Conservation (phyloP, 305 asterid species). For the Fraxinus ornus region DNA sequence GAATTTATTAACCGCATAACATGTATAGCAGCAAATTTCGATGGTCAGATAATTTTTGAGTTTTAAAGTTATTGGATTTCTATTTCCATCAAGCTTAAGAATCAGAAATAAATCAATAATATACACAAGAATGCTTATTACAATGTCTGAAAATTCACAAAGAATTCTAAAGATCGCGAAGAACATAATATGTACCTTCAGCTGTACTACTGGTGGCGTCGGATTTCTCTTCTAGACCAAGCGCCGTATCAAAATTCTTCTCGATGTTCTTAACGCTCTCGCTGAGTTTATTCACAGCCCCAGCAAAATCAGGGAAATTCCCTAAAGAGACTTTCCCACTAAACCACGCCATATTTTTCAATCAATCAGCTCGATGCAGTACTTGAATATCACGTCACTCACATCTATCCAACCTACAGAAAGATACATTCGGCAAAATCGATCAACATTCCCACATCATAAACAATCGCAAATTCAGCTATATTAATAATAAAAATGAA, state of each 20-base stretch:
- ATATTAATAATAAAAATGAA: not conserved
- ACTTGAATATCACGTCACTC: slow-evolving; percentile 22
- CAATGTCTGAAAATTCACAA: not conserved
- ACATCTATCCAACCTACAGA: slow-evolving; percentile 13
- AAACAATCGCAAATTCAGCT: not conserved
- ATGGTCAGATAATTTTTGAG: not conserved
- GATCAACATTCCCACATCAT: not conserved
- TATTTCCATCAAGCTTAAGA: not conserved
- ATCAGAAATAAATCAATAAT: slow-evolving; percentile 11
- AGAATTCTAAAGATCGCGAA: not conserved
- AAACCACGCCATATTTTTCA: slow-evolving; percentile 72
- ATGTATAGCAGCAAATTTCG: not conserved
- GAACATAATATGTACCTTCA: slow-evolving; percentile 42
- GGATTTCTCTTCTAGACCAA: slow-evolving; percentile 72
- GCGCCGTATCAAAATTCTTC: slow-evolving; percentile 77
- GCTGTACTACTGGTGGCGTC: slow-evolving; percentile 32
- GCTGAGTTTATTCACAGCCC: slow-evolving; percentile 75
- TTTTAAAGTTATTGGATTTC: no score
- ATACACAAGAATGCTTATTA: not conserved
- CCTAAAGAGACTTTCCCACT: slow-evolving; percentile 63
- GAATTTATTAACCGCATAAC: not conserved
- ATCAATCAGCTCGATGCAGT: slow-evolving; percentile 40
- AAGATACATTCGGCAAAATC: slow-evolving; percentile 2
- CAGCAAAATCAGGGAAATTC: slow-evolving; percentile 71
- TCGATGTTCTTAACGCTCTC: slow-evolving; percentile 84